Base-by-base conservation (phyloP, 257 asterid genomes). In the Solanum okadae region DNA sequence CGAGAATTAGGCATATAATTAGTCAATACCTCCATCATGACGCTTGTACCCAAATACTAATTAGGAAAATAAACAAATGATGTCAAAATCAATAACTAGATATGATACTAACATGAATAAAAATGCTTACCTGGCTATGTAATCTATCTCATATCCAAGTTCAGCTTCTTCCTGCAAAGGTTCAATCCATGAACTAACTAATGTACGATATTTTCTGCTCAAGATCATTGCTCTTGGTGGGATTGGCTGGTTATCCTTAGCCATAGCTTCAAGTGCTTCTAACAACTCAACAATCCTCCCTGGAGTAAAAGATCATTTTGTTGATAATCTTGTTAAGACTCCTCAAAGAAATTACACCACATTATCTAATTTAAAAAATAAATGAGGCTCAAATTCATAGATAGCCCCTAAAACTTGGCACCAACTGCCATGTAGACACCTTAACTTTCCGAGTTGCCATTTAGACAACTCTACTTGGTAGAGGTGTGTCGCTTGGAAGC, bases 81-180 rank as follows among this genome's bases (percentile, higher is more conserved):
- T 14, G 75, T 84, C 86, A 89, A 87, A 88, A 18, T 81, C 68
- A 81, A 29, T 49, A 10, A 49, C 44, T 18, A 49, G 67, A 82
- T 49, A 31, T 49, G 90, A 88, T 61, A 89, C 86, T 86, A 90
- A 86, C 90, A 75, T 75, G 90, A 88, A 79, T 88, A 86, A 90
- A 40, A 65, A 61, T 61, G 85, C 59, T 42, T 88, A 96, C 98
- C 99, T 96, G 88, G 98, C 96, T 87, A 97, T 88, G 90, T 97
- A 95, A 94, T 97, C 98, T 91, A 97, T 94, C 93, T 97, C 98
- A 89, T 91, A 94, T 89, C 99, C 99, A 91, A 97, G 95, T 89
- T 97, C 99, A 90, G 99, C 98, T 93, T 97, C 99, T 92, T 97
- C 99, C 90, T 95, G 98, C 92, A 97, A 91, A 88, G 99, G 99